A percentile compares a stretch with the other conserved stretches of the same genome.
Evolutionary conservation across 306 rosid species (phyloP).

Genomic region (Quercus parvula): DNA sequence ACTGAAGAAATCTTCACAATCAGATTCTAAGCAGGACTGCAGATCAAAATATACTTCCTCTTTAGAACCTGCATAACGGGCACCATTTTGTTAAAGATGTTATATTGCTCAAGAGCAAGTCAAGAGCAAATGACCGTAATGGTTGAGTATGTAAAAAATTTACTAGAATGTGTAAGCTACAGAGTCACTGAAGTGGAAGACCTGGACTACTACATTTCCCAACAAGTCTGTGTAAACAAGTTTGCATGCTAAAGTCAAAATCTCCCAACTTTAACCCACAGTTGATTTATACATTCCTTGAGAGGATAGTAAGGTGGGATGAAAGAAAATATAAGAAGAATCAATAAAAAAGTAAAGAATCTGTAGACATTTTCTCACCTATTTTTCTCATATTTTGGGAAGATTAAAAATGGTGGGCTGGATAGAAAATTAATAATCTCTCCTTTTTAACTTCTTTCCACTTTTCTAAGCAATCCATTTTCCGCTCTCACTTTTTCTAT

Average conservation of each 20-base stretch:
- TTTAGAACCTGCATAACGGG: slow-evolving; percentile 22
- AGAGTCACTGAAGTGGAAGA: background rate
- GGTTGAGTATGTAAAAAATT: background rate
- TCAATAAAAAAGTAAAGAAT: too few relatives aligned
- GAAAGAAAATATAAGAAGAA: too few relatives aligned
- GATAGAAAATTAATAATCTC: too few relatives aligned
- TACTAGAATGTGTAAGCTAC: background rate
- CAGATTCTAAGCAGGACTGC: slow-evolving; percentile 34
- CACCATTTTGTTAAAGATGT: background rate
- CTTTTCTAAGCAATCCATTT: too few relatives aligned
- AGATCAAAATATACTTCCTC: slow-evolving; percentile 38
- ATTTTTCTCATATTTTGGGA: too few relatives aligned
- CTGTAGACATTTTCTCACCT: too few relatives aligned
- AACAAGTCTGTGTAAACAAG: background rate
- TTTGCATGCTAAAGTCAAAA: too few relatives aligned
- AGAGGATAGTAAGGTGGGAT: too few relatives aligned
- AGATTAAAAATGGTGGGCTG: too few relatives aligned
- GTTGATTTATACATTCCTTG: background rate
- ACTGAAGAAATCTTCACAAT: slow-evolving; percentile 48
- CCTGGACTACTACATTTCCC: background rate
- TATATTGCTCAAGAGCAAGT: background rate
- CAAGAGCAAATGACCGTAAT: background rate
- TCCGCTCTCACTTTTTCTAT: too few relatives aligned
- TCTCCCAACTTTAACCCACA: background rate
- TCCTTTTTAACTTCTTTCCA: too few relatives aligned